Base-by-base conservation (phyloP, 352 stramenopile species). In the Globisporangium rhizosaccharum region DNA sequence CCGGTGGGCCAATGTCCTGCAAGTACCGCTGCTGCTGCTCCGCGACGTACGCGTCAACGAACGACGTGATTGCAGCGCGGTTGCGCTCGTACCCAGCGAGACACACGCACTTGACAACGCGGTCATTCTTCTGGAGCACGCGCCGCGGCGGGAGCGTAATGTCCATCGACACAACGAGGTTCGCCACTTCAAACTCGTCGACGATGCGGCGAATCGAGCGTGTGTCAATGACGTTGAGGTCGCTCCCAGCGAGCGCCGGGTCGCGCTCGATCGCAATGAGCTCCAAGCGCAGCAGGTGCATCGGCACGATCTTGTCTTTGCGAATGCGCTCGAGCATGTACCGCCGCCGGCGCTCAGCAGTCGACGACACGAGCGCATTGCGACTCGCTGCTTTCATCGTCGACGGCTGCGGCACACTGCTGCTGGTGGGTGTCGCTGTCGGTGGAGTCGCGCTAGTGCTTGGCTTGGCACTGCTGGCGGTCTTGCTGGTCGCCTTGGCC, bases 51-150 rank as follows among this genome's bases (percentile, higher is more conserved):
- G 49, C 58, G 37, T 89, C 71, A 23, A 90, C 80, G 37, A 92
- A 90, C 26, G 60, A 51, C 17, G 66, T 66, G 25, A 92, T 80
- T 10, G 66, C 67, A 10, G 75, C 66, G 39, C 73, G 76, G 46
- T 80, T 71, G 37, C 66, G 69, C 45, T 92, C 68, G 28, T 73
- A 79, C 1, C 67, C 79, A n/a, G 79, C 56, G 3, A 87, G 55
- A 5, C 80, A 80, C 18, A 85, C 80, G 63, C 82, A 92, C 37
- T 87, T 89, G 14, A 90, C 71, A 10, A 83, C 70, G 44, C 81
- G 76, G 46, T 78, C 64, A 3, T 57, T 65, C 58, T 88, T 88
- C 57, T 92, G 78, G 30, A 90, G 68, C 37, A 87, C 70, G 23
- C 83, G 74, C 42, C 87, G 87, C 10, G 74, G 74, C 1, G 82